Conservation (phyloP, 1,139 yeast species). For the Magnusiomyces magnusii region DNA sequence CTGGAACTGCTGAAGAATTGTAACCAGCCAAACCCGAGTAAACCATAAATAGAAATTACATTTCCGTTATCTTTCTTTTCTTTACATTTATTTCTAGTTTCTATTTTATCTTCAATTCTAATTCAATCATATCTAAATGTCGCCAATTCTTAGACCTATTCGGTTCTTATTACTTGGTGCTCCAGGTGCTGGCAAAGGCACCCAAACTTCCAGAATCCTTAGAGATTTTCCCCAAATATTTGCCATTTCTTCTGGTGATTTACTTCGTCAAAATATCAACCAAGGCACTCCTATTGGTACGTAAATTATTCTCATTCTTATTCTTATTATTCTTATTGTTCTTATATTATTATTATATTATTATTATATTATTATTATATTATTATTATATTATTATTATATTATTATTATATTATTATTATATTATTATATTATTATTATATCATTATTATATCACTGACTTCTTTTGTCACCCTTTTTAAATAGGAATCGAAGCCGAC, state of each 20-base stretch:
- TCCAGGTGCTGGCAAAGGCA: slow-evolving; percentile 72
- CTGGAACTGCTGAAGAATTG: too few species aligned
- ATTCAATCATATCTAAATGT: not conserved
- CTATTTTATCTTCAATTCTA: too few species aligned
- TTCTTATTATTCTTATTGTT: not conserved
- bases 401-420: too few species aligned
- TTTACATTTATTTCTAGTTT: not conserved
- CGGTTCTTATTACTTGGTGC: slow-evolving; percentile 76
- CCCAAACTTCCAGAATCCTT: slow-evolving; percentile 63
- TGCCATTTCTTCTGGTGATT: slow-evolving; percentile 72
- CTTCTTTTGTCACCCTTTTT: too few species aligned
- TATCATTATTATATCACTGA: too few species aligned
- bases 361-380: too few species aligned
- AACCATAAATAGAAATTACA: too few species aligned
- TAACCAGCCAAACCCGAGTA: too few species aligned
- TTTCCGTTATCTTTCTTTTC: too few species aligned
- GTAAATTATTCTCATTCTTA: not conserved
- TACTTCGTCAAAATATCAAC: slow-evolving; percentile 61
- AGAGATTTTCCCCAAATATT: slow-evolving; percentile 43
- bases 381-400: too few species aligned
- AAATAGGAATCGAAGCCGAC: slow-evolving; percentile 39
- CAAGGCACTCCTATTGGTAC: slow-evolving; percentile 49
- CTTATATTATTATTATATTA: too few species aligned
- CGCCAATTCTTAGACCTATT: slow-evolving; percentile 38
- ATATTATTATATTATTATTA: too few species aligned